Conservation (phyloP, 75 land plant species). For the Gnetum montanum region DNA sequence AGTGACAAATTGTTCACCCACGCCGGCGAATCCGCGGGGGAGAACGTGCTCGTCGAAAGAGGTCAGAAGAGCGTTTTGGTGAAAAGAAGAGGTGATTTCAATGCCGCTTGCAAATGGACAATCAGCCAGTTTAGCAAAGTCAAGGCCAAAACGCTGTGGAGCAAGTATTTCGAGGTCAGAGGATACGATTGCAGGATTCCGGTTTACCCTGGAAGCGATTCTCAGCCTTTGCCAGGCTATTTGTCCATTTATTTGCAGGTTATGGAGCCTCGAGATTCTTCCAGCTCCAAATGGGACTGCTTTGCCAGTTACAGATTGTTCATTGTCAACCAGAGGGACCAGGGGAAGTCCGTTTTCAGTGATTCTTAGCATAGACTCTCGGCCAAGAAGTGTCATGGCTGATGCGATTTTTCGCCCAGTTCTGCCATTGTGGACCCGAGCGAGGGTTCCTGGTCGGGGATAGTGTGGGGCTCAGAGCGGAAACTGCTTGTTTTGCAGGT, state of each 20-base stretch:
- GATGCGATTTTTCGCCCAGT: conserved; percentile 47
- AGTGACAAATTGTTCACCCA: no score
- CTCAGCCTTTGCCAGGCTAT: conserved; percentile 49
- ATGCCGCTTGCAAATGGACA: conserved; percentile 41
- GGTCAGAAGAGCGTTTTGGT: conserved; percentile 43
- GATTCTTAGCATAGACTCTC: conserved; percentile 52
- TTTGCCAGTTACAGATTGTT: conserved; percentile 44
- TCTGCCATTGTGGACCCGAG: conserved; percentile 27
- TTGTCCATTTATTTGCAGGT: conserved; percentile 47
- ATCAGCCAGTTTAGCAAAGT: conserved; percentile 35
- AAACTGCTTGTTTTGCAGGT: conserved; percentile 38
- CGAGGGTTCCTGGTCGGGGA: conserved; percentile 36
- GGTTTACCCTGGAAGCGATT: conserved; percentile 42
- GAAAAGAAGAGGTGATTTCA: conserved; percentile 28
- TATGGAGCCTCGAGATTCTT: conserved; percentile 35
- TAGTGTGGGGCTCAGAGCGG: conserved; percentile 27
- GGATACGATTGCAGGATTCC: conserved; percentile 44
- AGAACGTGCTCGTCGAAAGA: conserved; percentile 41
- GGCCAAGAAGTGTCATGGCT: conserved; percentile 45
- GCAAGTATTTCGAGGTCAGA: conserved; percentile 44
- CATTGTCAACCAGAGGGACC: conserved; percentile 40
- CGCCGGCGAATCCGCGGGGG: conserved; percentile 25
- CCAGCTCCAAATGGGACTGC: conserved; percentile 52
- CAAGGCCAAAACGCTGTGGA: conserved; percentile 47
- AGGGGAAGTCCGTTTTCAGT: conserved; percentile 30